Percentiles rank a stretch among this genome's conserved stretches.
These are phyloP conservation scores for Graphiopsis chlorocephala DNA, from an alignment of 2,329 filamentous ascomycete species.

Conservation along the genomic window DNA sequence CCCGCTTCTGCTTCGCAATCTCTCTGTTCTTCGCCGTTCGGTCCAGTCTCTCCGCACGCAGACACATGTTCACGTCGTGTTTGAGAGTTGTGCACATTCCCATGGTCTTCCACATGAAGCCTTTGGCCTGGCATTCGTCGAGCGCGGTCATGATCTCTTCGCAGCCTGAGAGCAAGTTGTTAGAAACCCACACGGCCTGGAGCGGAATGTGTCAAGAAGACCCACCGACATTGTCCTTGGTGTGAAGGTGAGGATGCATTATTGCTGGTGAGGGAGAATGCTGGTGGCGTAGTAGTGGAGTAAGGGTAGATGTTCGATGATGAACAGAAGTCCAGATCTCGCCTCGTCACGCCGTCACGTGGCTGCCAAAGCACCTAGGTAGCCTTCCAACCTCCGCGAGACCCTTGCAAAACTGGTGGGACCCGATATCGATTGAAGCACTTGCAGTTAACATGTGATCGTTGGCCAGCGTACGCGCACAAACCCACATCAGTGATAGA, in stretches of 20 bases:
- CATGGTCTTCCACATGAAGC: slow-evolving; percentile 86
- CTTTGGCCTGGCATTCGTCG: slow-evolving; percentile 89
- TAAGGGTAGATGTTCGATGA: not conserved
- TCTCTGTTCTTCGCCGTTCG: slow-evolving; percentile 75
- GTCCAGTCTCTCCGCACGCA: slow-evolving; percentile 75
- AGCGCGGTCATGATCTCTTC: slow-evolving; percentile 90
- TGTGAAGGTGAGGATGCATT: slow-evolving; percentile 98
- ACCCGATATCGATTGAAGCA: slow-evolving; percentile 5
- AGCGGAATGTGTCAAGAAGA: slow-evolving; percentile 3
- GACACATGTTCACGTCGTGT: slow-evolving; percentile 76
- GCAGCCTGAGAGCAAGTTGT: slow-evolving; percentile 63
- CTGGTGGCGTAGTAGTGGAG: slow-evolving; percentile 8
- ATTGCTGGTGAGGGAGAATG: slow-evolving; percentile 2
- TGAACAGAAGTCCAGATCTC: slow-evolving; percentile 9
- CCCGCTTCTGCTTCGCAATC: slow-evolving; percentile 65
- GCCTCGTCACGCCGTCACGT: slow-evolving; percentile 3
- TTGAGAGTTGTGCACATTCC: slow-evolving; percentile 91
- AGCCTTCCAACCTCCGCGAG: not conserved
- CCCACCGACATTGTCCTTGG: slow-evolving; percentile 82
- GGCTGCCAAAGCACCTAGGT: not conserved
- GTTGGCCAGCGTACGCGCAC: not conserved
- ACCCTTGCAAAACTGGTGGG: slow-evolving; percentile 7
- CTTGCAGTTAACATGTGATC: slow-evolving; percentile 4
- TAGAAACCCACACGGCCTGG: not conserved
- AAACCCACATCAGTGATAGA: not conserved